A percentile compares a stretch with the other conserved stretches of the same genome.
phyloP scores from a whole-genome alignment of 805 yeast genomes.

The Helenozyma rhizophorensis region DNA sequence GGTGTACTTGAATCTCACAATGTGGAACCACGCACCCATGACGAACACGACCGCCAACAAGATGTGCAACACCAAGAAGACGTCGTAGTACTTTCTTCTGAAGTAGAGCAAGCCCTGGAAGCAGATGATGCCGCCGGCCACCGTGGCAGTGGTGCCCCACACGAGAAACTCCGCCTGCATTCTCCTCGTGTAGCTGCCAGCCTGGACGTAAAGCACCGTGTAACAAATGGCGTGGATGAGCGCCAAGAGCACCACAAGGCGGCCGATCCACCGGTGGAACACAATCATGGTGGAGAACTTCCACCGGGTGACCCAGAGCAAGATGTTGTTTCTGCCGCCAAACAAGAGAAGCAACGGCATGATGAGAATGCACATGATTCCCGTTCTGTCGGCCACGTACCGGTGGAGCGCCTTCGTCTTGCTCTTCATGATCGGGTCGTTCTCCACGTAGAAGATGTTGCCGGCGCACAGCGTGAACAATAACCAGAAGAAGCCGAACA shows the following conservation, averaged over 20 bases:
- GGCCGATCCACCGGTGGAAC: slow-evolving; percentile 14
- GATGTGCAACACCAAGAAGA: slow-evolving; percentile 21
- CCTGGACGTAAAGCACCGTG: slow-evolving; percentile 2
- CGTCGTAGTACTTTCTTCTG: slow-evolving; percentile 20
- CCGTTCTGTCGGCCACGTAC: slow-evolving; percentile 14
- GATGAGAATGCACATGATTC: slow-evolving; percentile 7
- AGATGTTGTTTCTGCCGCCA: slow-evolving; percentile 17
- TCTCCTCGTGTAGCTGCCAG: slow-evolving; percentile 3
- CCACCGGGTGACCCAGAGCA: slow-evolving; percentile 15
- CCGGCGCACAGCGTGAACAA: slow-evolving; percentile 11
- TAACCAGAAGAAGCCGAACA: slow-evolving; percentile 17
- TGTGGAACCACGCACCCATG: slow-evolving; percentile 18
- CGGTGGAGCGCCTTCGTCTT: slow-evolving; percentile 5
- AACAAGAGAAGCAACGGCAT: slow-evolving; percentile 13
- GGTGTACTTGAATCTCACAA: slow-evolving; percentile 17
- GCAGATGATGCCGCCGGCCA: slow-evolving; percentile 9
- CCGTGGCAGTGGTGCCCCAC: slow-evolving; percentile 12
- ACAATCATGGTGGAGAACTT: slow-evolving; percentile 12
- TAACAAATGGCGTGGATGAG: slow-evolving; percentile 11
- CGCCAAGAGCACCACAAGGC: slow-evolving; percentile 11
- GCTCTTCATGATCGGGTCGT: slow-evolving; percentile 5
- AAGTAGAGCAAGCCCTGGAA: slow-evolving; percentile 16
- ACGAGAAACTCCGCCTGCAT: slow-evolving; percentile 6
- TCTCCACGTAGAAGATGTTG: slow-evolving; percentile 4
- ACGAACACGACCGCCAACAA: slow-evolving; percentile 18